Percentiles rank a stretch among this genome's conserved stretches.
phyloP scores from a whole-genome alignment of 495 filamentous ascomycete genomes.

The Achaetomiella virescens region DNA sequence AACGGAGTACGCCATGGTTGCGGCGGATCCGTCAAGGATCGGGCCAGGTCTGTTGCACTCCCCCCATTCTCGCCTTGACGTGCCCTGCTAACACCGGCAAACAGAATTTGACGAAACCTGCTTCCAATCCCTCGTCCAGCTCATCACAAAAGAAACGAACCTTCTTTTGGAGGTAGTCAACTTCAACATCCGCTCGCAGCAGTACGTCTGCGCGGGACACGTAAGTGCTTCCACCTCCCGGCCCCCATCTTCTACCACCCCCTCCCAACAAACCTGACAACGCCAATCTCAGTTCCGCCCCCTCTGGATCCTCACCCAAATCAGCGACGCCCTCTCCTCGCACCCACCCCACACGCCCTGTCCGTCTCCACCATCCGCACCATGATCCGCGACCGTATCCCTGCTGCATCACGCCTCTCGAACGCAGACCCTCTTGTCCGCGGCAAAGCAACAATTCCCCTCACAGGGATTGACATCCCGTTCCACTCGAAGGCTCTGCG shows the following conservation, averaged over 20 bases:
- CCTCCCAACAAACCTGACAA: slow-evolving; percentile 75
- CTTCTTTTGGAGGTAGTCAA: slow-evolving; percentile 96
- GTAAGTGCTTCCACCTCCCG: slow-evolving; percentile 57
- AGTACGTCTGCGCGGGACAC: slow-evolving; percentile 92
- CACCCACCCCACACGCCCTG: too few species aligned
- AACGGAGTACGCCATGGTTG: slow-evolving; percentile 91
- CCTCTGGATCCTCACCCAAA: not conserved
- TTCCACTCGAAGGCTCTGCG: not conserved
- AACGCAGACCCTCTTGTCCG: slow-evolving; percentile 39
- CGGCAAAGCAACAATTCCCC: not conserved
- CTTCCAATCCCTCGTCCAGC: slow-evolving; percentile 80
- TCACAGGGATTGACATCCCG: not conserved
- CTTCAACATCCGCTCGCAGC: slow-evolving; percentile 89
- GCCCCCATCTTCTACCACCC: slow-evolving; percentile 77
- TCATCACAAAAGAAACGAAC: slow-evolving; percentile 74
- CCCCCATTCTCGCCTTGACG: not conserved
- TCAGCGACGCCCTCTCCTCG: too few species aligned
- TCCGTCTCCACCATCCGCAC: not conserved
- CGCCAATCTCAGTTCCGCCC: slow-evolving; percentile 33
- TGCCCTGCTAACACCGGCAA: slow-evolving; percentile 39
- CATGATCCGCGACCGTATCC: slow-evolving; percentile 49
- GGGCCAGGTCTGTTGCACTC: not conserved
- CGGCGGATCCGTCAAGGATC: slow-evolving; percentile 85
- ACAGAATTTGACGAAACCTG: slow-evolving; percentile 88
- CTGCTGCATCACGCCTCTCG: slow-evolving; percentile 67